Percentiles rank a stretch among this genome's conserved stretches.
Conservation (phyloP, 306 rosid species). For the Benincasa hispida region DNA sequence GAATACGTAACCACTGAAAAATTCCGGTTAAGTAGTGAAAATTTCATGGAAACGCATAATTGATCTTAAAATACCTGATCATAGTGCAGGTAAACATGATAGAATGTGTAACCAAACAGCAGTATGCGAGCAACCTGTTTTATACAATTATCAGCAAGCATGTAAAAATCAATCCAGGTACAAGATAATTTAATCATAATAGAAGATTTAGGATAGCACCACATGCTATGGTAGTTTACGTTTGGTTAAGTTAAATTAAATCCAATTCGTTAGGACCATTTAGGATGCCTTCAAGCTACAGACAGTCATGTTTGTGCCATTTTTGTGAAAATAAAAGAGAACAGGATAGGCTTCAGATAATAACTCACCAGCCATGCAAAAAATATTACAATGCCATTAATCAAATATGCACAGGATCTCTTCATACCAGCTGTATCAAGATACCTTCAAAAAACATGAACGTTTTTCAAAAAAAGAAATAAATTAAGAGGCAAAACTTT, state of each 20-base stretch:
- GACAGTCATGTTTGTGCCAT: background rate
- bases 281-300: background rate
- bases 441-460: constrained; percentile 26
- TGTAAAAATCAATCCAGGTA: background rate
- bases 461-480: background rate
- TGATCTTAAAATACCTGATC: constrained; percentile 20
- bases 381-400: constrained; percentile 36
- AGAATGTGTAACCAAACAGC: constrained; percentile 37
- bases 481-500: background rate
- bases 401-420: constrained; percentile 31
- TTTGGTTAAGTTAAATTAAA: background rate
- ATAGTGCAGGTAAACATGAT: constrained; percentile 38
- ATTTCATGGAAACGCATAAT: background rate
- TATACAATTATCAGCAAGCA: constrained; percentile 8
- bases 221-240: background rate
- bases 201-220: background rate
- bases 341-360: background rate
- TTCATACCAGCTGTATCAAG: constrained; percentile 44
- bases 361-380: constrained; percentile 44
- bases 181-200: background rate
- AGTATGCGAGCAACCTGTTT: constrained; percentile 36
- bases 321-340: background rate
- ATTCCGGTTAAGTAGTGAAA: background rate
- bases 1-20: background rate
- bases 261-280: background rate